Evolutionary conservation across 495 filamentous ascomycete species (phyloP).

Genomic region (Talaromyces stipitatus): DNA sequence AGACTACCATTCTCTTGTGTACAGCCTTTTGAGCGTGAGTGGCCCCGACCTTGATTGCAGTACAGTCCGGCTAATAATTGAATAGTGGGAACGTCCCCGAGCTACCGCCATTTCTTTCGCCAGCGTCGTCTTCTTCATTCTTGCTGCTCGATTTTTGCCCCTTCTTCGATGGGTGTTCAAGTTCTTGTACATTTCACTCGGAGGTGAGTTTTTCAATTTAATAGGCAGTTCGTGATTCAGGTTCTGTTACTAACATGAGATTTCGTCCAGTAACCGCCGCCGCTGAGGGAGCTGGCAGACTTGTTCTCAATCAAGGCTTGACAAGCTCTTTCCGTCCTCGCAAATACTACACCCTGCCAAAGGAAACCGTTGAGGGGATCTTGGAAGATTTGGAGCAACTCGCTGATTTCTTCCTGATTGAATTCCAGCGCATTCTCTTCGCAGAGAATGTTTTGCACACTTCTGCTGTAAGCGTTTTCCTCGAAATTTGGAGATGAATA

Average conservation of each 20-base stretch:
- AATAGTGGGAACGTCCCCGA: constrained; percentile 61
- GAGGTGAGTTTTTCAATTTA: constrained; percentile 39
- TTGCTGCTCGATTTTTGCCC: constrained; percentile 83
- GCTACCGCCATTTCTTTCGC: constrained; percentile 82
- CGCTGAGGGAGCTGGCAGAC: constrained; percentile 67
- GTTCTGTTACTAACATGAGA: constrained; percentile 21
- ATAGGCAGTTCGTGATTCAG: constrained; percentile 3
- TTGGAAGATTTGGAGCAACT: constrained; percentile 86
- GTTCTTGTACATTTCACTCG: constrained; percentile 62
- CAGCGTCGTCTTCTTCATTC: constrained; percentile 68
- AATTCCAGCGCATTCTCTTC: constrained; percentile 90
- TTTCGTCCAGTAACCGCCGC: constrained; percentile 56
- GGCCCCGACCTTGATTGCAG: constrained; percentile 1
- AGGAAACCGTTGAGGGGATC: constrained; percentile 70
- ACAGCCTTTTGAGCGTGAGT: constrained; percentile 71
- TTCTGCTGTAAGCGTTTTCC: constrained; percentile 53
- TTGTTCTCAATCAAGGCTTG: constrained; percentile 68
- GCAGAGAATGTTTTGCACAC: constrained; percentile 86
- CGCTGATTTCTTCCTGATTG: constrained; percentile 94
- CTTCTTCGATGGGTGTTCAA: constrained; percentile 85
- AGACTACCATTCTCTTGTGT: constrained; percentile 95
- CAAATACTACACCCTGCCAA: constrained; percentile 86
- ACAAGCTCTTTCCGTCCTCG: constrained; percentile 80
- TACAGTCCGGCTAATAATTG: constrained; percentile 19
- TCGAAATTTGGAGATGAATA: background rate